Percentiles rank a stretch among this genome's conserved stretches.
These are phyloP conservation scores for Conoideocrella luteorostrata DNA, from an alignment of 2,329 filamentous ascomycete genomes.

Conservation along the genomic window DNA sequence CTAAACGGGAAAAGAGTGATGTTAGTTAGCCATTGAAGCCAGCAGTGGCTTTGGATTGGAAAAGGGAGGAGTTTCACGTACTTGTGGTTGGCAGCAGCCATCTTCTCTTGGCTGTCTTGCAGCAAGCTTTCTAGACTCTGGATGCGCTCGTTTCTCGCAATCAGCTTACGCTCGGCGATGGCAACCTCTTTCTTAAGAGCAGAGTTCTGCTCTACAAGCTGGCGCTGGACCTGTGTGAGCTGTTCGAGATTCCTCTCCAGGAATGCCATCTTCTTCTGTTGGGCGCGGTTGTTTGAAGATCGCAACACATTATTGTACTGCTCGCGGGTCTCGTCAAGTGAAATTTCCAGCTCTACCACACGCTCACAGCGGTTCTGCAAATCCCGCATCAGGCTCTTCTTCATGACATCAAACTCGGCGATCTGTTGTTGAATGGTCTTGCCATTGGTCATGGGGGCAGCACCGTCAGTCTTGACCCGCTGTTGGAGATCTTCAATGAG, in stretches of 20 bases:
- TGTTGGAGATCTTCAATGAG: conserved; percentile 76
- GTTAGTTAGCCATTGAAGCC: conserved; percentile 1
- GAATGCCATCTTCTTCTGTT: conserved; percentile 99
- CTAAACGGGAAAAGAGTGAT: conserved; percentile 36
- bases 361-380: conserved; percentile 97
- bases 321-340: conserved; percentile 91
- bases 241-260: conserved; percentile 97
- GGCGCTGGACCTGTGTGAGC: conserved; percentile 91
- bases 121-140: conserved; percentile 86
- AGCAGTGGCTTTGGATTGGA: not conserved
- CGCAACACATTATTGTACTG: conserved; percentile 98
- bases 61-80: conserved; percentile 40
- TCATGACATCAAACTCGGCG: conserved; percentile 98
- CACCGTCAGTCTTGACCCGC: conserved; percentile 55
- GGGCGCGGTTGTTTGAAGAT: conserved; percentile 93
- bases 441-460: conserved; percentile 62
- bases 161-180: conserved; percentile 94
- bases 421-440: conserved; percentile 97
- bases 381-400: conserved; percentile 98
- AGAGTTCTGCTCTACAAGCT: conserved; percentile 96
- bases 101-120: conserved; percentile 96
- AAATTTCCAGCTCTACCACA: conserved; percentile 96
- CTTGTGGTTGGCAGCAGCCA: conserved; percentile 96
- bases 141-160: conserved; percentile 94
- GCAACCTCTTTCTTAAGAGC: conserved; percentile 98